Conservation (phyloP, 2,329 filamentous ascomycete species). For the Conoideocrella luteorostrata region DNA sequence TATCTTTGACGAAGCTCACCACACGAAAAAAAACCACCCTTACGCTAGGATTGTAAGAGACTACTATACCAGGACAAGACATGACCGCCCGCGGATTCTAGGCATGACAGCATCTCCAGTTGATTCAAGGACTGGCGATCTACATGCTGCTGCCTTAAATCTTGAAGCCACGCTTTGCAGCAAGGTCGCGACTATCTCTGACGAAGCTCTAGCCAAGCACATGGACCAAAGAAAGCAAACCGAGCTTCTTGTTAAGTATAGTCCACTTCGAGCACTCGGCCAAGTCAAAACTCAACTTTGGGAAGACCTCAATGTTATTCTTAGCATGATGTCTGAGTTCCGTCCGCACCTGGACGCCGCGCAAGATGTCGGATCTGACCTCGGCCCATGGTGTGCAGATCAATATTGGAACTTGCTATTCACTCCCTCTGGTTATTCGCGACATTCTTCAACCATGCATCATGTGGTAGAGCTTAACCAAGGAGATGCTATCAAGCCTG, state of each 20-base stretch:
- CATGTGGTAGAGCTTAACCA: not conserved
- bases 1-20: constrained; percentile 94
- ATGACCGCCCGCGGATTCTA: constrained; percentile 67
- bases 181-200: constrained; percentile 68
- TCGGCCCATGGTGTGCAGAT: constrained; percentile 84
- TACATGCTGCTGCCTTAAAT: constrained; percentile 61
- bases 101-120: constrained; percentile 97
- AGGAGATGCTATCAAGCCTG: not conserved
- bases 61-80: constrained; percentile 57
- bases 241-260: constrained; percentile 42
- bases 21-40: constrained; percentile 87
- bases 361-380: constrained; percentile 51
- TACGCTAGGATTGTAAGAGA: constrained; percentile 89
- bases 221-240: constrained; percentile 32
- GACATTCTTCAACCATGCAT: constrained; percentile 44
- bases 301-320: constrained; percentile 41
- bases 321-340: constrained; percentile 41
- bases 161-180: constrained; percentile 74
- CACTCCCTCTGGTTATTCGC: constrained; percentile 56
- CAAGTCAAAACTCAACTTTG: constrained; percentile 60
- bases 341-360: constrained; percentile 53
- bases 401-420: constrained; percentile 64
- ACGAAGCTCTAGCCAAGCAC: constrained; percentile 26
- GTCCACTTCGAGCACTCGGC: constrained; percentile 33
- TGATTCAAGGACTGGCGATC: constrained; percentile 65